Evolutionary conservation across 352 stramenopile species (phyloP).

Genomic region (Pythium periplocum): DNA sequence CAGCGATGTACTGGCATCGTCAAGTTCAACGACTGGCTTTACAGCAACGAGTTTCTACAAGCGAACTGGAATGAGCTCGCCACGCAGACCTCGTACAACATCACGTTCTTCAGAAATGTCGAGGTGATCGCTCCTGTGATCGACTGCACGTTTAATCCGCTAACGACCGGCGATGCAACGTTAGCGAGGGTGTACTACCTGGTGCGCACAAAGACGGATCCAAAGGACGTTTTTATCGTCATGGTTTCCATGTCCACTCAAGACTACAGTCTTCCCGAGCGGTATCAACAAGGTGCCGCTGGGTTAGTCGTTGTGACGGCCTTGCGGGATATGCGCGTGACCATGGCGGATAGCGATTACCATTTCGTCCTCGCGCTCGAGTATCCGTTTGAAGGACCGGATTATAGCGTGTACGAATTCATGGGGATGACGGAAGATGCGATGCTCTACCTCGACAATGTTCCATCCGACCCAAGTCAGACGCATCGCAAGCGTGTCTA

Average conservation of each 20-base stretch:
- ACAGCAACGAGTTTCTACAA: background rate
- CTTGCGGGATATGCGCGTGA: background rate
- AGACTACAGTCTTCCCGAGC: slow-evolving; percentile 13
- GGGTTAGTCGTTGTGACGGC: too few species aligned
- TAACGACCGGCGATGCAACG: background rate
- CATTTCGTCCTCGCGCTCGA: slow-evolving; percentile 11
- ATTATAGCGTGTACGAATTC: slow-evolving; percentile 6
- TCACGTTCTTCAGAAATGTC: background rate
- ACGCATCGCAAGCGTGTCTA: slow-evolving; percentile 13
- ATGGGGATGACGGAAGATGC: slow-evolving; percentile 1
- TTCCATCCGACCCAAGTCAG: background rate
- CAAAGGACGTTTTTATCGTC: slow-evolving; percentile 16
- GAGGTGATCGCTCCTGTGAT: slow-evolving; percentile 8
- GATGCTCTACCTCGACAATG: slow-evolving; percentile 8
- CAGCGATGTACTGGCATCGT: background rate
- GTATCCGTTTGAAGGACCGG: slow-evolving; percentile 19
- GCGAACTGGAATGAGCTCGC: background rate
- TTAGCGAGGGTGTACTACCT: slow-evolving; percentile 21
- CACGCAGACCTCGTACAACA: background rate
- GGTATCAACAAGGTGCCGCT: too few species aligned
- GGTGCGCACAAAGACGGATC: slow-evolving; percentile 12
- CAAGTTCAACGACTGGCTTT: background rate
- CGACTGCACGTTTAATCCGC: slow-evolving; percentile 7
- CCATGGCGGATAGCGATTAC: slow-evolving; percentile 1
- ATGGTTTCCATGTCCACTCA: slow-evolving; percentile 21